Base-by-base conservation (phyloP, 2,329 filamentous ascomycete species). In the Colletotrichum paranaense region DNA sequence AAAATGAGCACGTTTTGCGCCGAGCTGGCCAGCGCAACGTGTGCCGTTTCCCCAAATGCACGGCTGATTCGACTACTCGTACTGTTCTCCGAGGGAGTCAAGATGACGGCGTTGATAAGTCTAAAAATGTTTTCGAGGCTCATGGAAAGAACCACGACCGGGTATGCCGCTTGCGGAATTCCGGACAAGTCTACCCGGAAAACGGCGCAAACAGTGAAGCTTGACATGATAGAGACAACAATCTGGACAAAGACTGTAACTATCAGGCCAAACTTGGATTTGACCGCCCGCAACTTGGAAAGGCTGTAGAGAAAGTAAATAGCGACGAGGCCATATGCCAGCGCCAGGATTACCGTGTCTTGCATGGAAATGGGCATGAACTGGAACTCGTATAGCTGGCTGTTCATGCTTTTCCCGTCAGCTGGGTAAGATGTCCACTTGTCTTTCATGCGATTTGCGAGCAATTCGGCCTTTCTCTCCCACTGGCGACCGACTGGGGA, bases 71-170 rank as follows among this genome's bases (percentile, higher is more conserved):
- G 89, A 69, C 87, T 88, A 68, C 91, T 91, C 4, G 92, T 93
- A 72, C 87, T 90, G 80, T 92, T 89, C 75, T 94, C 91, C 0
- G 92, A 86, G 0, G 92, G 91, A 1, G 92, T 94, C 68, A 92
- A 86, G 42, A 95, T 91, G 52, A 95, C 92, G 7, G 92, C 91
- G 78, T 95, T 95, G 80, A 95, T 94, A 46, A 95, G 85, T 22
- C 93, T 88, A 78, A 95, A 93, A 75, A 94, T 93, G 77, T 95
- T 95, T 78, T 95, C 93, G 38, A 95, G 84, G 62, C 94, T 94
- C 83, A 95, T 92, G 52, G 92, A 89, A 52, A 95, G 86, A 9
- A 95, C 89, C n/a, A 94, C 92, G 11, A 94, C 88, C 0, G 94
- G 94, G 79, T 95, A 96, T 46, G 91, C 91, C 65, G 92, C 92